phyloP scores from a whole-genome alignment of 164 flowering plant genomes.

The Vitis labrusca region DNA sequence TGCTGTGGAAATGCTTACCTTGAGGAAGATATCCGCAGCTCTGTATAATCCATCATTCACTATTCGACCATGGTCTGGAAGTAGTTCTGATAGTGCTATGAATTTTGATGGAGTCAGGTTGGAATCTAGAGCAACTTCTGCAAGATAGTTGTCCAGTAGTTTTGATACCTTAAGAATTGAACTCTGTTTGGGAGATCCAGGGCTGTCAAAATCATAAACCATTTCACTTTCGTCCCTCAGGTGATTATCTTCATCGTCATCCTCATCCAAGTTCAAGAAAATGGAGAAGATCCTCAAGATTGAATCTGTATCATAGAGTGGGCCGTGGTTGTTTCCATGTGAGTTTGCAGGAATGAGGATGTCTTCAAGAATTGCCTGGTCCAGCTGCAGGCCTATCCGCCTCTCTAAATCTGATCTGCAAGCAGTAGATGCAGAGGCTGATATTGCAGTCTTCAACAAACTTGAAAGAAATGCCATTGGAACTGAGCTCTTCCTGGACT shows the following conservation, averaged over 20 bases:
- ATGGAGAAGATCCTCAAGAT: conserved; percentile 79
- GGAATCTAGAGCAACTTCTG: conserved; percentile 85
- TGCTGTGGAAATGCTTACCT: conserved; percentile 41
- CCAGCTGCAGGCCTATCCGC: conserved; percentile 86
- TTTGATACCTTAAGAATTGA: conserved; percentile 85
- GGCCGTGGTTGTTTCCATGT: conserved; percentile 51
- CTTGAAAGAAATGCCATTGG: conserved; percentile 93
- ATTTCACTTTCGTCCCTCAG: conserved; percentile 65
- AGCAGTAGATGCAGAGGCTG: conserved; percentile 58
- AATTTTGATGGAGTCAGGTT: conserved; percentile 70
- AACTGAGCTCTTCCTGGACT: conserved; percentile 81
- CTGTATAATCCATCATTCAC: conserved; percentile 83
- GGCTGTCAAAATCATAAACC: conserved; percentile 79
- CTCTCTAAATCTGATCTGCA: conserved; percentile 87
- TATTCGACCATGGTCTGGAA: conserved; percentile 92
- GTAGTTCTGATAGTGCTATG: conserved; percentile 79
- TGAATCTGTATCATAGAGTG: conserved; percentile 74
- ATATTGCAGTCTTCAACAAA: conserved; percentile 67
- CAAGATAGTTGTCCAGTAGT: conserved; percentile 79
- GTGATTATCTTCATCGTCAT: conserved; percentile 67
- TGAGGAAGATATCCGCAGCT: conserved; percentile 90
- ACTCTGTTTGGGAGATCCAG: conserved; percentile 90
- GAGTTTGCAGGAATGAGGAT: conserved; percentile 75
- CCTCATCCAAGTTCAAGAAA: conserved; percentile 85
- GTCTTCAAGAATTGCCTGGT: conserved; percentile 97